Evolutionary conservation across 169 alveolate genomes (phyloP), one percentile per base, ranked within the genome.

Genomic region (Plasmodium adleri): DNA sequence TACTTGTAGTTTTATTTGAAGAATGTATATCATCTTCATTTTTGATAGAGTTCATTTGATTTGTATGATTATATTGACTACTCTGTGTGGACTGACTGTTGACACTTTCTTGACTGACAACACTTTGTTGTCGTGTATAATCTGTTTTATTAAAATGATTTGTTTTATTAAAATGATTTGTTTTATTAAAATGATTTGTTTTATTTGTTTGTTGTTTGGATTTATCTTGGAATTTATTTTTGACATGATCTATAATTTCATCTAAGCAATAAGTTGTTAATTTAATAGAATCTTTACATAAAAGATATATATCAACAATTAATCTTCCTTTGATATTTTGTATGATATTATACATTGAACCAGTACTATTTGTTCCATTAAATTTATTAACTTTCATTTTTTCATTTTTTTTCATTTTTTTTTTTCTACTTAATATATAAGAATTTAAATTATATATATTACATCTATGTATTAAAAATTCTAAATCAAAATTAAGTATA

Each of bases 351-450:
- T 85, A 85, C 66, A 85, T 85, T 0, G 92, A 85, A 0, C 92
- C 92, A 0, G 92, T 85, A 22, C 92, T 85, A n/a, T 63, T 71
- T 0, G 92, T 71, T 0, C 87, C 92, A n/a, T 64, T 85, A 39
- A 85, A 85, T 28, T 85, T 85, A 32, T 85, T 85, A 5, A 85
- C 92, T 47, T 85, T 85, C 92, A 85, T 85, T 59, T 58, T 71
- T n/a, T 85, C 92, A 17, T 70, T 70, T 50, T 85, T 85, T 26
- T 54, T 85, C 8, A 85, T 49, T 63, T 85, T 85, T 47, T 85
- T 85, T 47, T 85, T 85, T 54, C 92, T 70, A 28, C 92, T 85
- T 10, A 85, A 39, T 22, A 85, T 56, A 7, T 72, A 85, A 2
- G 70, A 45, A 71, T 85, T 72, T 17, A 85, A 20, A 22, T 85